Base-by-base conservation (phyloP, 345 rosid species). In the Eutrema japonicum region DNA sequence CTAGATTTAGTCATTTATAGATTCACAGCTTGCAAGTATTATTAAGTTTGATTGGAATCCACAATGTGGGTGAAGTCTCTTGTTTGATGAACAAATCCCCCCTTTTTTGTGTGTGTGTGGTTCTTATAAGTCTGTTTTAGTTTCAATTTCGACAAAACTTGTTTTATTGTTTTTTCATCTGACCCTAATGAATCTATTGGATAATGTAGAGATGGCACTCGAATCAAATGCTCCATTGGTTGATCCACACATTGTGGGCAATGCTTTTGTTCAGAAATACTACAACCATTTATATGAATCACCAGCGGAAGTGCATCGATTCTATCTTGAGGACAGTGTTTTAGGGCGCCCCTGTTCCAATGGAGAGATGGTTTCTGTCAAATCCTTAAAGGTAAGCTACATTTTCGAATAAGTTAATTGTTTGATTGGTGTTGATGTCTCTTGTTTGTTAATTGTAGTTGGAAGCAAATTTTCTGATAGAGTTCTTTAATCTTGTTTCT, bases 341-440 rank as follows among this genome's bases (percentile, higher is more conserved):
- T 66, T 90, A 53, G 86, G 93, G 77, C 77, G 96, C 4, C 90
- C 96, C 0, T 84, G 78, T 64, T 51, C 83, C 0, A 83, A 88
- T 77, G 96, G 98, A 35, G 73, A 54, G 62, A 87, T 89, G 96
- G 84, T 77, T 40, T 78, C 87, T 5, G 93, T 85, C 73, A 88
- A 83, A 4, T 79, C 87, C n/a, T 77, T 83, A 45, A 75, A 77
- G 69, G 98, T 93, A 84, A 70, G 51, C 12, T 12, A 11, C 64
- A 7, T 0, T 33, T 49, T 57, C 29, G 7, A 1, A 48, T 16
- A 14, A 5, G 8, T 60, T 38, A 10, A 45, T 46, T 33, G 53
- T 47, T 64, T 62, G 10, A 32, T 22, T 22, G 26, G 33, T 30
- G 33, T 65, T 36, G 12, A 6, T 66, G 35, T 35, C 3, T 16